These are phyloP conservation scores for Pythium pyrilobum DNA, from an alignment of 352 stramenopile genomes.

Conservation along the genomic window DNA sequence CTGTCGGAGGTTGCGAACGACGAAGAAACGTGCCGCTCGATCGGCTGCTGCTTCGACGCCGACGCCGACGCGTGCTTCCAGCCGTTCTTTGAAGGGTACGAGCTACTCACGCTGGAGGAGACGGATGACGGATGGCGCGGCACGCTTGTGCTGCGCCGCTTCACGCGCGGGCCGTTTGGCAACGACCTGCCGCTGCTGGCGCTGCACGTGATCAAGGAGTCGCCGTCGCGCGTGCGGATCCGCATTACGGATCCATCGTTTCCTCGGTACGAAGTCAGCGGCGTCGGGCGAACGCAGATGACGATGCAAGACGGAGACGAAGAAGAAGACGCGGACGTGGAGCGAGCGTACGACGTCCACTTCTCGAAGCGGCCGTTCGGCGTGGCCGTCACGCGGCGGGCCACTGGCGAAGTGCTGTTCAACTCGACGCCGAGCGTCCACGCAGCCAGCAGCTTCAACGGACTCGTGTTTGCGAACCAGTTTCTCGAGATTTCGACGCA, in stretches of 20 bases:
- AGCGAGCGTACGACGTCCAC: conserved; percentile 36
- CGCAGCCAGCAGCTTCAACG: conserved; percentile 39
- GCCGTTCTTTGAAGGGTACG: conserved; percentile 59
- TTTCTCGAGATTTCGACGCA: conserved; percentile 83
- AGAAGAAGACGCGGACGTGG: neutral
- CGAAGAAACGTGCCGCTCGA: conserved; percentile 29
- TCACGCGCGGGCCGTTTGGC: conserved; percentile 54
- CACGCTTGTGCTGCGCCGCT: conserved; percentile 39
- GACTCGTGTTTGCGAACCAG: conserved; percentile 81
- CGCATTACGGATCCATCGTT: conserved; percentile 79
- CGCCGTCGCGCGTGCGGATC: conserved; percentile 45
- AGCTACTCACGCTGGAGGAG: conserved; percentile 57
- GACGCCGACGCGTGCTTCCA: conserved; percentile 50
- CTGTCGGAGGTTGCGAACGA: conserved; percentile 20
- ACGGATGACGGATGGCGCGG: conserved; percentile 46
- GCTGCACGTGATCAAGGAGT: conserved; percentile 60
- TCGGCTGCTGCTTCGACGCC: conserved; percentile 75
- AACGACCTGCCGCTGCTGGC: conserved; percentile 65
- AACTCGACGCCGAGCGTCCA: conserved; percentile 71
- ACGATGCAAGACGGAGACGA: neutral
- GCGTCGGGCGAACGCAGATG: neutral
- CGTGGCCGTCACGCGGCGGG: conserved; percentile 50
- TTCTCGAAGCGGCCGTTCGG: conserved; percentile 72
- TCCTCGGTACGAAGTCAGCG: conserved; percentile 60
- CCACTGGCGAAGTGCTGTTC: conserved; percentile 67